Evolutionary conservation across 805 yeast genomes (phyloP).

Genomic region (Diddensiella transvaalensis): DNA sequence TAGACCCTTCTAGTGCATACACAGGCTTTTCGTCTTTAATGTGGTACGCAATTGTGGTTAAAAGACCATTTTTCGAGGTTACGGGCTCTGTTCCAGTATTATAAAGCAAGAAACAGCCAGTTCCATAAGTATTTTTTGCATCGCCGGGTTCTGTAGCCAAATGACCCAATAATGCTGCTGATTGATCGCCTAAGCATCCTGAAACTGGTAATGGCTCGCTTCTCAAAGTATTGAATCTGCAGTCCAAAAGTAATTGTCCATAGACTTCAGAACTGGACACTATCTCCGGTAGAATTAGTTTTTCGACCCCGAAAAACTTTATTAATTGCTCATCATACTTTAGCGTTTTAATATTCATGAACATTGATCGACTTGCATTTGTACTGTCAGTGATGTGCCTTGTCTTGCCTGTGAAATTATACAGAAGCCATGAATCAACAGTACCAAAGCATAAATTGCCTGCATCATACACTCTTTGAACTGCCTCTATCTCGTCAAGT

Average conservation of each 20-base stretch:
- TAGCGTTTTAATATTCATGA: constrained; percentile 74
- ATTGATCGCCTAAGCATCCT: constrained; percentile 93
- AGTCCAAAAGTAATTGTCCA: constrained; percentile 62
- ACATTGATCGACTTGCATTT: constrained; percentile 87
- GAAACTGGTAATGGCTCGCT: constrained; percentile 55
- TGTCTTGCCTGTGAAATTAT: constrained; percentile 70
- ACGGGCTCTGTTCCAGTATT: constrained; percentile 77
- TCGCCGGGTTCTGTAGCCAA: constrained; percentile 77
- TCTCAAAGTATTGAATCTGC: constrained; percentile 43
- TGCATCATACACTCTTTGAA: constrained; percentile 62
- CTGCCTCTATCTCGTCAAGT: constrained; percentile 68
- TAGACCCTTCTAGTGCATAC: constrained; percentile 91
- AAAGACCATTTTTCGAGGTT: constrained; percentile 72
- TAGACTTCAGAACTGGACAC: constrained; percentile 73
- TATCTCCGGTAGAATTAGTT: constrained; percentile 69
- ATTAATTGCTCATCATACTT: constrained; percentile 75
- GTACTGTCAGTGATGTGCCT: constrained; percentile 81
- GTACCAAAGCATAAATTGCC: constrained; percentile 91
- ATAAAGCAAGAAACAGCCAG: constrained; percentile 88
- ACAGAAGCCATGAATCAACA: constrained; percentile 89
- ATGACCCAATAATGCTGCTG: constrained; percentile 91
- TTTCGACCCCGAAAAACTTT: constrained; percentile 76
- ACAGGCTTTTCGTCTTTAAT: constrained; percentile 72
- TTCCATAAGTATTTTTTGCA: constrained; percentile 95
- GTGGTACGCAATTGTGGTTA: constrained; percentile 90